Conservation (phyloP, 1,139 yeast species). For the Saccharomyces hybrid region DNA sequence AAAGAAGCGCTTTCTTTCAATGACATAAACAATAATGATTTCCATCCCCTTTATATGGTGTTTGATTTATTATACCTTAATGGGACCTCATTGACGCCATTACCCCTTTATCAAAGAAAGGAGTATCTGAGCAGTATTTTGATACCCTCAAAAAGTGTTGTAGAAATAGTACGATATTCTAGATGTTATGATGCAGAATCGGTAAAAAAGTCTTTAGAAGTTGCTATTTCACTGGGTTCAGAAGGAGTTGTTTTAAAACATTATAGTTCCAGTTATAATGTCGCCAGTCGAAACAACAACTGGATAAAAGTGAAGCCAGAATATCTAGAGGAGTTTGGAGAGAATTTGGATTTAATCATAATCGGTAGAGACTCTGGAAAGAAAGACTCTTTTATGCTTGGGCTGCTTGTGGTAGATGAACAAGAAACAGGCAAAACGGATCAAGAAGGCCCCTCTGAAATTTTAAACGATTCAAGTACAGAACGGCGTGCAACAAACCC, state of each 20-base stretch:
- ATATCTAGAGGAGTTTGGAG: slow-evolving; percentile 78
- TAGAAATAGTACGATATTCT: slow-evolving; percentile 49
- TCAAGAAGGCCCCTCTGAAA: slow-evolving; percentile 10
- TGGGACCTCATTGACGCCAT: slow-evolving; percentile 49
- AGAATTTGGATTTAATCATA: slow-evolving; percentile 69
- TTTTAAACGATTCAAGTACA: slow-evolving; percentile 9
- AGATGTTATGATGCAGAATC: slow-evolving; percentile 42
- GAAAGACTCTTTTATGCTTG: slow-evolving; percentile 73
- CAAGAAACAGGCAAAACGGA: slow-evolving; percentile 10
- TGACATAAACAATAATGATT: slow-evolving; percentile 19
- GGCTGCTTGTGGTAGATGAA: slow-evolving; percentile 41
- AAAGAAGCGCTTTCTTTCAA: slow-evolving; percentile 32
- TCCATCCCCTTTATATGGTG: slow-evolving; percentile 55
- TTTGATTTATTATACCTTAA: slow-evolving; percentile 70
- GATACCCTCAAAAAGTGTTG: slow-evolving; percentile 38
- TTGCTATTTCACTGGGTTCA: slow-evolving; percentile 54
- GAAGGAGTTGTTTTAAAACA: slow-evolving; percentile 83
- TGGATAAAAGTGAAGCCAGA: slow-evolving; percentile 94
- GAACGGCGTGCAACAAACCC: slow-evolving; percentile 3
- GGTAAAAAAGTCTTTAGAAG: slow-evolving; percentile 47
- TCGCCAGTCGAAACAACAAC: slow-evolving; percentile 49
- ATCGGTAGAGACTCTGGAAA: slow-evolving; percentile 71
- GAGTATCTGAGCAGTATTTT: slow-evolving; percentile 42
- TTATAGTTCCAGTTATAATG: slow-evolving; percentile 48
- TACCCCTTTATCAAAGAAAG: slow-evolving; percentile 52